Conservation (phyloP, 2,329 filamentous ascomycete species). For the Spiromastix sp. region DNA sequence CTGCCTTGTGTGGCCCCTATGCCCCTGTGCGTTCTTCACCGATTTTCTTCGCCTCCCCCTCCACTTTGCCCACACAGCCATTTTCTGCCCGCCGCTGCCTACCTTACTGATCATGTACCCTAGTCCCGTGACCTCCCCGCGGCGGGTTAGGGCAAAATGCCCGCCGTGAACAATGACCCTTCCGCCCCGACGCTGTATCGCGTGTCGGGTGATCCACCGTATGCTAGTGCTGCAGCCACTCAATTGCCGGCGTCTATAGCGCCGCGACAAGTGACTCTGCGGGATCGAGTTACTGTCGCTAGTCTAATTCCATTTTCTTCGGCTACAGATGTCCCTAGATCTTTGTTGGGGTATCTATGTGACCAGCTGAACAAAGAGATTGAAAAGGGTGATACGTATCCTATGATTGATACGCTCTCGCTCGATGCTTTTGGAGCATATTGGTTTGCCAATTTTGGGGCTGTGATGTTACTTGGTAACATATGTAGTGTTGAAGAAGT, state of each 20-base stretch:
- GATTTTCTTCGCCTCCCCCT: neutral
- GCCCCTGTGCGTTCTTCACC: neutral
- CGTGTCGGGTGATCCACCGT: slow-evolving; percentile 55
- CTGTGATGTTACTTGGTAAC: slow-evolving; percentile 75
- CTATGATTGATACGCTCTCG: slow-evolving; percentile 68
- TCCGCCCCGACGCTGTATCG: slow-evolving; percentile 60
- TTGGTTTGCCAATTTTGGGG: slow-evolving; percentile 87
- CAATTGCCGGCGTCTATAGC: slow-evolving; percentile 58
- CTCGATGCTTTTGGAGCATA: slow-evolving; percentile 68
- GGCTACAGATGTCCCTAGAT: slow-evolving; percentile 63
- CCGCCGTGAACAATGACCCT: slow-evolving; percentile 70
- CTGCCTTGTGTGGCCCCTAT: neutral
- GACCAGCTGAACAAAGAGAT: slow-evolving; percentile 85
- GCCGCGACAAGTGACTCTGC: slow-evolving; percentile 68
- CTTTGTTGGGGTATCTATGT: slow-evolving; percentile 65
- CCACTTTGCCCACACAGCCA: neutral
- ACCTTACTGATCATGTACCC: slow-evolving; percentile 8
- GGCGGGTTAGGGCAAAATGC: slow-evolving; percentile 41
- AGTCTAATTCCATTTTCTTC: slow-evolving; percentile 75
- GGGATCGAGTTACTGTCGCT: slow-evolving; percentile 73
- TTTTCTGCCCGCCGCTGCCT: neutral
- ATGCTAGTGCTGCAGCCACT: slow-evolving; percentile 50
- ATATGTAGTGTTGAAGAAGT: slow-evolving; percentile 53
- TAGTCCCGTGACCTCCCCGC: slow-evolving; percentile 13
- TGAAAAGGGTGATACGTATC: slow-evolving; percentile 83